Evolutionary conservation across 192 early-diverging fungal genomes (phyloP).

Genomic region (Pilaira anomala): DNA sequence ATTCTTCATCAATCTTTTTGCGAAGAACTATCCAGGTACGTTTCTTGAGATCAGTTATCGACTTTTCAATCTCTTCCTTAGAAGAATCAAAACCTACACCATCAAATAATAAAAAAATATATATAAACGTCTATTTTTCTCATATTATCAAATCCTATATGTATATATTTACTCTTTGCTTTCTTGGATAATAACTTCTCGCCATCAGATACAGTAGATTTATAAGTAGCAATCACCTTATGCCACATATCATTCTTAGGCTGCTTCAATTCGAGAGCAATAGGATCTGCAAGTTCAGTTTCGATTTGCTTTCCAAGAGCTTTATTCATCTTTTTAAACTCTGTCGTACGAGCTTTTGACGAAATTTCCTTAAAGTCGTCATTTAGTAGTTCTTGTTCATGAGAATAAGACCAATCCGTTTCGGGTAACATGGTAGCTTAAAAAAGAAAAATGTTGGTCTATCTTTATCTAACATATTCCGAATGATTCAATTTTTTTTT

Average conservation of each 20-base stretch:
- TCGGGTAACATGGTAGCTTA: slow-evolving; percentile 52
- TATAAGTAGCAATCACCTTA: slow-evolving; percentile 58
- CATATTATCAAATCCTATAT: too few species aligned
- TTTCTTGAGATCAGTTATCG: slow-evolving; percentile 53
- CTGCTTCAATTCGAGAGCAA: slow-evolving; percentile 68
- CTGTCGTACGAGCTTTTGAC: slow-evolving; percentile 59
- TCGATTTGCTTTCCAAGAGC: slow-evolving; percentile 54
- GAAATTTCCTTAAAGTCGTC: slow-evolving; percentile 62
- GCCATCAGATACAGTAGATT: slow-evolving; percentile 53
- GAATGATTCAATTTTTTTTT: too few species aligned
- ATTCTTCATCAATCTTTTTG: slow-evolving; percentile 75
- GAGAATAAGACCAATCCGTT: slow-evolving; percentile 68
- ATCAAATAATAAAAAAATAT: not conserved
- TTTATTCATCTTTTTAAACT: slow-evolving; percentile 62
- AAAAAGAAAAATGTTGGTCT: too few species aligned
- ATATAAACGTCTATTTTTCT: too few species aligned
- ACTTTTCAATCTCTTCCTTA: slow-evolving; percentile 47
- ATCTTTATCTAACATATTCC: too few species aligned
- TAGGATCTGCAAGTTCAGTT: slow-evolving; percentile 63
- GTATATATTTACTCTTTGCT: slow-evolving; percentile 49
- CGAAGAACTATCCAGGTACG: slow-evolving; percentile 75
- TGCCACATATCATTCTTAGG: slow-evolving; percentile 69
- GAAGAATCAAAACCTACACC: slow-evolving; percentile 46
- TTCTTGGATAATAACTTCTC: slow-evolving; percentile 47
- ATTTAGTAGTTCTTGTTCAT: slow-evolving; percentile 54